These are phyloP conservation scores for Polyrhizophydium stewartii DNA, from an alignment of 371 early-diverging fungal genomes.

Conservation along the genomic window DNA sequence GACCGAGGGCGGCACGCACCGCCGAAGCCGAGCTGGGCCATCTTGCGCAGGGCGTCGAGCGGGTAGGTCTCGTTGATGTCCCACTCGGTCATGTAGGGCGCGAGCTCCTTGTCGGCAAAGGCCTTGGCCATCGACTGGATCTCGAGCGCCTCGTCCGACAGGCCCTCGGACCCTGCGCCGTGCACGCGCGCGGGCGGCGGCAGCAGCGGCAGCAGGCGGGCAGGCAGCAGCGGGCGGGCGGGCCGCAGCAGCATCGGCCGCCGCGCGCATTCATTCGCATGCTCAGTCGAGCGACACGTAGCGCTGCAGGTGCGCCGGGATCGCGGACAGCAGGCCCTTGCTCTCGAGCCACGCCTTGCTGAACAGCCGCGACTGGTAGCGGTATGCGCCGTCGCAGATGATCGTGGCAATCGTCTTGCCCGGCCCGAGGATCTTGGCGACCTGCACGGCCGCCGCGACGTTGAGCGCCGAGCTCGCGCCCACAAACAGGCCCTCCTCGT, in stretches of 20 bases:
- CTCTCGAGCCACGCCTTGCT: constrained; percentile 57
- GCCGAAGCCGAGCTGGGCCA: constrained; percentile 56
- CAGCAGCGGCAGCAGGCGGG: too few species aligned
- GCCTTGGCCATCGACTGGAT: not conserved
- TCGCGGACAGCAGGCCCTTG: constrained; percentile 70
- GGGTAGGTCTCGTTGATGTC: constrained; percentile 52
- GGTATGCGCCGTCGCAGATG: constrained; percentile 86
- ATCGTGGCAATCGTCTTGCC: constrained; percentile 82
- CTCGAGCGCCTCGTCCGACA: not conserved
- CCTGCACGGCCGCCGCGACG: constrained; percentile 86
- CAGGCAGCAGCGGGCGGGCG: too few species aligned
- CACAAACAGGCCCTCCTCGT: constrained; percentile 91
- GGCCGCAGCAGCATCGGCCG: too few species aligned
- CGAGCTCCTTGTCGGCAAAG: constrained; percentile 51
- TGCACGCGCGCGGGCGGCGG: not conserved
- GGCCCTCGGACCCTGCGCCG: not conserved
- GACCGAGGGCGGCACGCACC: not conserved
- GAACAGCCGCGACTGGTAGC: constrained; percentile 89
- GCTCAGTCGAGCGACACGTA: constrained; percentile 65
- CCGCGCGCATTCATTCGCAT: too few species aligned
- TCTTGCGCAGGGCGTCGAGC: constrained; percentile 40
- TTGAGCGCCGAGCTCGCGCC: constrained; percentile 92
- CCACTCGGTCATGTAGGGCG: constrained; percentile 53
- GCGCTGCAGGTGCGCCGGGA: constrained; percentile 80
- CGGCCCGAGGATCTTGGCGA: constrained; percentile 81